These are phyloP conservation scores for Kuraishia piskuri DNA, from an alignment of 805 yeast genomes.

Conservation along the genomic window DNA sequence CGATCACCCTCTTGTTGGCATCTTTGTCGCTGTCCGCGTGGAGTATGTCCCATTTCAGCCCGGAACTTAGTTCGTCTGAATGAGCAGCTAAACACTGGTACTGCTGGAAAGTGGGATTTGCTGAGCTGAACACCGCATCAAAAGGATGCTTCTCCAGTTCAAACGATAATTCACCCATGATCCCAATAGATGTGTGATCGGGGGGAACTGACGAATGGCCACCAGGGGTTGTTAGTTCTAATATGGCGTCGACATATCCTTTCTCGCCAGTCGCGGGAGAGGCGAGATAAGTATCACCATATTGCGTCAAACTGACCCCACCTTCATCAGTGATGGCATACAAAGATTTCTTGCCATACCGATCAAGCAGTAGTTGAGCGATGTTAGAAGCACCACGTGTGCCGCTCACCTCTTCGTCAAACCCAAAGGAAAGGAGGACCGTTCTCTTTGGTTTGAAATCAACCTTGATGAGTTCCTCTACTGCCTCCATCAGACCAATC, in stretches of 20 bases:
- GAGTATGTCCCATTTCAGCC: conserved; percentile 28
- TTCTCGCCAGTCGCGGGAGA: conserved; percentile 40
- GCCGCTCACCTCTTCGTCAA: conserved; percentile 41
- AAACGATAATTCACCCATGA: conserved; percentile 31
- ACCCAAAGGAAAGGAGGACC: conserved; percentile 37
- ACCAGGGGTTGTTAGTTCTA: conserved; percentile 35
- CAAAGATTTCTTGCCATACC: conserved; percentile 33
- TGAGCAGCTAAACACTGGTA: conserved; percentile 40
- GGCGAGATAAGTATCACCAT: conserved; percentile 30
- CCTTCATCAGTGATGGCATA: conserved; percentile 39
- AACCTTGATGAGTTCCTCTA: conserved; percentile 16
- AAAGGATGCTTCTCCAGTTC: conserved; percentile 29
- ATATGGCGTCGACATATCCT: conserved; percentile 33
- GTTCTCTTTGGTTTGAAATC: conserved; percentile 35
- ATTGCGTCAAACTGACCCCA: conserved; percentile 24
- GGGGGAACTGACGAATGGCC: conserved; percentile 47
- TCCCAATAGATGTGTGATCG: conserved; percentile 38
- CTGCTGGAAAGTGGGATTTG: conserved; percentile 34
- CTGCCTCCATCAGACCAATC: conserved; percentile 28
- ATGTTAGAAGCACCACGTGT: conserved; percentile 21
- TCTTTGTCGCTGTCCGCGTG: conserved; percentile 24
- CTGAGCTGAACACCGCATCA: conserved; percentile 28
- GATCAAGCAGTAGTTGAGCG: conserved; percentile 22
- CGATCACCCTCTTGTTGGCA: conserved; percentile 29
- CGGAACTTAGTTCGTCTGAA: conserved; percentile 23